phyloP scores from a whole-genome alignment of 23 red algal genomes.

The Gracilariopsis chorda region DNA sequence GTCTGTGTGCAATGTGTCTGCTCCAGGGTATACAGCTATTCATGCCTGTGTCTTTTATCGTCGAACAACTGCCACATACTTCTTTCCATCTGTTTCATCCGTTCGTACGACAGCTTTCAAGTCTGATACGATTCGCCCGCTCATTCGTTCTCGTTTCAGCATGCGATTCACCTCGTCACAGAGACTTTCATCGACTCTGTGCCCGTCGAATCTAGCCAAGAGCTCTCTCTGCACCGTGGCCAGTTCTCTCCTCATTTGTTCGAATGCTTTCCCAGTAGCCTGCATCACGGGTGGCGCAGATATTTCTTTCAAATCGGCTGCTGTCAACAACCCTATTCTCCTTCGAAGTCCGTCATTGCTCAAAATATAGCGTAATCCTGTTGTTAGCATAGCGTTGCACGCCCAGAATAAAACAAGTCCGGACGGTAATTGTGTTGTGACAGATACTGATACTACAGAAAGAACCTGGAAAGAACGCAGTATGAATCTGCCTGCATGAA shows the following conservation, averaged over 20 bases:
- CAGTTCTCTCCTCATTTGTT: conserved; percentile 38
- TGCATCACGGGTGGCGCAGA: conserved; percentile 24
- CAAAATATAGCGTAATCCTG: not conserved
- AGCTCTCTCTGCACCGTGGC: conserved; percentile 9
- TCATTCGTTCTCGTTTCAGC: conserved; percentile 34
- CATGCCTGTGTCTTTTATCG: too few species aligned
- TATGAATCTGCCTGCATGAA: not conserved
- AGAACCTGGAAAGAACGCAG: conserved; percentile 26
- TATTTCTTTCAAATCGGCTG: not conserved
- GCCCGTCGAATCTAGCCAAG: conserved; percentile 17
- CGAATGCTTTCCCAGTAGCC: conserved; percentile 8
- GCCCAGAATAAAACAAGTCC: conserved; percentile 60
- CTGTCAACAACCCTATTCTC: conserved; percentile 28
- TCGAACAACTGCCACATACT: conserved; percentile 48
- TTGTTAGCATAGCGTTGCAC: conserved; percentile 14
- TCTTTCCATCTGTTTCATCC: conserved; percentile 36
- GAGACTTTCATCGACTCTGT: conserved; percentile 19
- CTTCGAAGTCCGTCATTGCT: not conserved
- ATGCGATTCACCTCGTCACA: conserved; percentile 24
- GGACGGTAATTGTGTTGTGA: conserved; percentile 27
- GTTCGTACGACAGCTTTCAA: conserved; percentile 45
- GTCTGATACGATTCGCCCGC: conserved; percentile 28
- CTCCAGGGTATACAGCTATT: too few species aligned
- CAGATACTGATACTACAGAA: conserved; percentile 37
- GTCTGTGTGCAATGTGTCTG: too few species aligned